phyloP scores from a whole-genome alignment of 306 rosid genomes.

The Oemleria cerasiformis region DNA sequence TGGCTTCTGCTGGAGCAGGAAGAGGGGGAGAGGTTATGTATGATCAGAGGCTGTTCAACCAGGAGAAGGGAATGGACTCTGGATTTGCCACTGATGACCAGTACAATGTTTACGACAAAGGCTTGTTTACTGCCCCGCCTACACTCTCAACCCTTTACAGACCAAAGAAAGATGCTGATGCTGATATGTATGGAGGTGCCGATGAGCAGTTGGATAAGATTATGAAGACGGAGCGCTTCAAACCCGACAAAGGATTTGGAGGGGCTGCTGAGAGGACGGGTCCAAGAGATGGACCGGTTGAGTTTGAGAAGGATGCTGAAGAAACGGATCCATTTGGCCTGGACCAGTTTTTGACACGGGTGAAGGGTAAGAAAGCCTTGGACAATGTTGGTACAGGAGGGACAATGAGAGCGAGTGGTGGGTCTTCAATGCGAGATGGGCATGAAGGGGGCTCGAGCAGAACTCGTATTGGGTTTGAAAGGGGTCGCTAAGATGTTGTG shows the following conservation, averaged over 20 bases:
- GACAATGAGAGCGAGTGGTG: slow-evolving; percentile 86
- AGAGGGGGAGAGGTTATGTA: background rate
- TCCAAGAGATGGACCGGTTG: slow-evolving; percentile 77
- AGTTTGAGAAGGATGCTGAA: slow-evolving; percentile 66
- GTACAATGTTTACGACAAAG: background rate
- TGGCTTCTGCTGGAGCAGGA: background rate
- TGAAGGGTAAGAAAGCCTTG: slow-evolving; percentile 62
- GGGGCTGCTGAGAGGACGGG: slow-evolving; percentile 71
- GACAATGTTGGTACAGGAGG: slow-evolving; percentile 76
- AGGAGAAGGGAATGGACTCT: background rate
- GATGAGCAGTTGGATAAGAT: background rate
- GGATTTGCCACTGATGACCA: background rate
- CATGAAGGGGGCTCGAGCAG: slow-evolving; percentile 76
- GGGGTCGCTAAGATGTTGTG: slow-evolving; percentile 47
- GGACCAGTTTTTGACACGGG: slow-evolving; percentile 79
- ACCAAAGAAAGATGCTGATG: background rate
- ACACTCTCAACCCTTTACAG: background rate
- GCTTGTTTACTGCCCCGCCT: background rate
- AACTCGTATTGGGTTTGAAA: slow-evolving; percentile 79
- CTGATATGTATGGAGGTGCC: background rate
- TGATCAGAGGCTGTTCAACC: slow-evolving; percentile 1
- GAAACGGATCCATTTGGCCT: slow-evolving; percentile 76
- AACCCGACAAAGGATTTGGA: background rate
- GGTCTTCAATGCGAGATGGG: slow-evolving; percentile 74
- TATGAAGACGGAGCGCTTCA: background rate